These are phyloP conservation scores for Hyaloperonospora arabidopsidis DNA, from an alignment of 352 stramenopile genomes.

Conservation along the genomic window DNA sequence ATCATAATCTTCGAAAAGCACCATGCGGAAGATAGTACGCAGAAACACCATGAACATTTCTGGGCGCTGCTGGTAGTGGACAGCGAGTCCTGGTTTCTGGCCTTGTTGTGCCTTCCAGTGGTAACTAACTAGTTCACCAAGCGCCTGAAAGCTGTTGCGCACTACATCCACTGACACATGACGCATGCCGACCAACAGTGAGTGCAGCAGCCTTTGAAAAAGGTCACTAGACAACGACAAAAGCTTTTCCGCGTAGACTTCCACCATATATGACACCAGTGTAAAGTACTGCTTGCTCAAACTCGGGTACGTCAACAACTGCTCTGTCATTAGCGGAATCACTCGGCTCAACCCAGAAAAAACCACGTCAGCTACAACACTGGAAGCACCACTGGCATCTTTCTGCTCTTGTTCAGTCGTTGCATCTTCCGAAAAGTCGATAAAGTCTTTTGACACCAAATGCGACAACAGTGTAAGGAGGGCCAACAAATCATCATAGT, in stretches of 20 bases:
- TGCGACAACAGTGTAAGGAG: slow-evolving; percentile 76
- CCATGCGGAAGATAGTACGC: slow-evolving; percentile 69
- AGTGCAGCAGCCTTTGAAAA: slow-evolving; percentile 72
- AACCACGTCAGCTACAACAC: slow-evolving; percentile 79
- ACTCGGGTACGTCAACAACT: slow-evolving; percentile 75
- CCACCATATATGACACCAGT: slow-evolving; percentile 80
- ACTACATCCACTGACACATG: slow-evolving; percentile 68
- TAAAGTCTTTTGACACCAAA: slow-evolving; percentile 76
- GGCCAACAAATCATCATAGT: slow-evolving; percentile 59
- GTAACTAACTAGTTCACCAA: slow-evolving; percentile 64
- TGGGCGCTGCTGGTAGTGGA: slow-evolving; percentile 37
- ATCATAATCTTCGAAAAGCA: slow-evolving; percentile 77
- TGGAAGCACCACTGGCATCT: slow-evolving; percentile 50
- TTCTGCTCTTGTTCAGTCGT: slow-evolving; percentile 48
- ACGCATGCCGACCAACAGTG: slow-evolving; percentile 64
- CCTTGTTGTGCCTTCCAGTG: slow-evolving; percentile 57
- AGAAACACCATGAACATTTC: slow-evolving; percentile 71
- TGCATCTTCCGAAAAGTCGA: slow-evolving; percentile 75
- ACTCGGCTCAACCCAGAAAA: slow-evolving; percentile 83
- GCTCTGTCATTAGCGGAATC: slow-evolving; percentile 86
- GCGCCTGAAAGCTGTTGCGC: slow-evolving; percentile 76
- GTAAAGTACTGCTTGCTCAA: slow-evolving; percentile 87
- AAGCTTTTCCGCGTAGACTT: slow-evolving; percentile 81
- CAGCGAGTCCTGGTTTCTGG: slow-evolving; percentile 38
- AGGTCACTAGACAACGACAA: slow-evolving; percentile 45